Evolutionary conservation across 257 asterid genomes (phyloP).

Genomic region (Forsythia viridissima): DNA sequence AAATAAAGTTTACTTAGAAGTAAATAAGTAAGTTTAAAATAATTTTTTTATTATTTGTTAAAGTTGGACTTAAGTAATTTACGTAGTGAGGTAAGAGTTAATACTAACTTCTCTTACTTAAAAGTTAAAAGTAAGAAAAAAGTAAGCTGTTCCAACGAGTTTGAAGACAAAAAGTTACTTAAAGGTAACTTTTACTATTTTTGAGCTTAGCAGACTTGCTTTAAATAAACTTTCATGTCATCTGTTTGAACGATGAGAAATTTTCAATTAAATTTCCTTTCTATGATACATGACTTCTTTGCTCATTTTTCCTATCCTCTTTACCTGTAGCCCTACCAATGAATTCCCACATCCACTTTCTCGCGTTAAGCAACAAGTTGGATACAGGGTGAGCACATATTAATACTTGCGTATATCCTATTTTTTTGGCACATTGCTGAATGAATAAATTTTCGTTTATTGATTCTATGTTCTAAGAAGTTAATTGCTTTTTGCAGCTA

Average conservation of each 20-base stretch:
- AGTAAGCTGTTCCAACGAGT: not conserved
- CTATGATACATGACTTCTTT: conserved; percentile 3
- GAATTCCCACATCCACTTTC: conserved; percentile 97
- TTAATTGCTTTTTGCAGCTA: conserved; percentile 47
- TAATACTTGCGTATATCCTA: conserved; percentile 22
- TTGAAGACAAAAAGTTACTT: not conserved
- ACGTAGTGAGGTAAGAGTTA: no score
- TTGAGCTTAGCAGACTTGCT: not conserved
- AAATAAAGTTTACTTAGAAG: not conserved
- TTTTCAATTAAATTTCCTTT: not conserved
- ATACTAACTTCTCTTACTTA: not conserved
- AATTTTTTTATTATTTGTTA: not conserved
- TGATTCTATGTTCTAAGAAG: conserved; percentile 11
- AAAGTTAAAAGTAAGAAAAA: not conserved
- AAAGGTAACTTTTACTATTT: not conserved
- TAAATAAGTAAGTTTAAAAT: not conserved
- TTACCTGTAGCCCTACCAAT: conserved; percentile 68
- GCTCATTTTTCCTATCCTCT: conserved; percentile 1
- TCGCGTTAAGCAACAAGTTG: conserved; percentile 84
- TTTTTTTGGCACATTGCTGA: not conserved
- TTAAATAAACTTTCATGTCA: not conserved
- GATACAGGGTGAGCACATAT: conserved; percentile 61
- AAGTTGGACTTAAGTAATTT: not conserved
- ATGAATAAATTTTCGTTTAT: not conserved
- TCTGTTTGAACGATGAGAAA: not conserved